Evolutionary conservation across 2,329 filamentous ascomycete genomes (phyloP), one percentile per base, ranked within the genome.

Genomic region (Cercospora sp.): DNA sequence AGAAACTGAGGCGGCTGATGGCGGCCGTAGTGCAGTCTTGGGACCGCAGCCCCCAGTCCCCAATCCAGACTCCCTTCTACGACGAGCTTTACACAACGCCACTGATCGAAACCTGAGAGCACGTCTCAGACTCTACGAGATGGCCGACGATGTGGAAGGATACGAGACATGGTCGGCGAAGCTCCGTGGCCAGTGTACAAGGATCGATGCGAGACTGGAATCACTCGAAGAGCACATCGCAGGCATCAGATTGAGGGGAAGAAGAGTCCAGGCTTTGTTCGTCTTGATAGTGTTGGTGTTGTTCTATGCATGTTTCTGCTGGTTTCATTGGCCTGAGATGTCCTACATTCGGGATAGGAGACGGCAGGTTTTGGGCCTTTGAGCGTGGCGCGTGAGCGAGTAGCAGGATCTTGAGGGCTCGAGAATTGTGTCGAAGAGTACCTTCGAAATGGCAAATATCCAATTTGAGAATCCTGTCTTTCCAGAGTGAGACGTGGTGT

Each of bases 291-390:
- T 48, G 31, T 7, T 42, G 31, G 1, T 64, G n/a, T 23, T 64
- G 51, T 28, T 63, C 20, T 68, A 68, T 51, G 66, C 58, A 26
- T 58, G 28, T 58, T 60, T 64, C 33, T 68, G 62, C 48, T 66
- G 60, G 48, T 51, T 59, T 10, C 12, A 66, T 45, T 57, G 67
- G 58, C 67, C 67, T 48, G 67, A 69, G 60, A 66, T 69, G 64
- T 64, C 63, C 16, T 69, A 69, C 26, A 64, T 69, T 33, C 63
- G 67, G 42, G 51, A 55, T 33, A 62, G 67, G n/a, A 58, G 67
- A 28, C 26, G 40, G 36, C 60, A 69, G 42, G 60, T 62, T 13
- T 31, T 66, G 53, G 62, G 62, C 1, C 8, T 67, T 48, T 67
- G 53, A 64, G 4, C 4, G 12, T 40, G 13, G 13, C 12, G 12